These are phyloP conservation scores for Batkoa obscura DNA, from an alignment of 371 early-diverging fungal genomes.

Conservation along the genomic window DNA sequence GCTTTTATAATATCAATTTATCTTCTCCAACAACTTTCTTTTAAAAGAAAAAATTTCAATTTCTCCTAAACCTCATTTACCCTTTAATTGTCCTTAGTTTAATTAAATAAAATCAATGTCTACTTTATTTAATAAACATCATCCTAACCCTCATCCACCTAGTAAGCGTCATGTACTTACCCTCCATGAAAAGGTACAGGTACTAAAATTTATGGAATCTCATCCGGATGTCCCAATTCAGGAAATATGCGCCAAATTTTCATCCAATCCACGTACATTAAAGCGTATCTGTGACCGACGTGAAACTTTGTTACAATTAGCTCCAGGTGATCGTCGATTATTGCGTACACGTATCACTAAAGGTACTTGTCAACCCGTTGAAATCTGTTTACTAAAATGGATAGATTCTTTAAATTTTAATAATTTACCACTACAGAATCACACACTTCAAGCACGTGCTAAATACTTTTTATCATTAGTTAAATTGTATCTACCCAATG, in stretches of 20 bases:
- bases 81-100: too few relatives aligned
- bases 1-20: too few relatives aligned
- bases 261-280: neutral
- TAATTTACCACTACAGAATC: neutral
- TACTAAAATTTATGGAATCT: neutral
- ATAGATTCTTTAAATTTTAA: neutral
- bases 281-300: neutral
- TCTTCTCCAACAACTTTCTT: too few relatives aligned
- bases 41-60: too few relatives aligned
- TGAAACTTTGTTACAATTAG: neutral
- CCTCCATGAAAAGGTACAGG: neutral
- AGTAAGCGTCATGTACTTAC: neutral
- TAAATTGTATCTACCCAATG: neutral
- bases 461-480: slow-evolving; percentile 4
- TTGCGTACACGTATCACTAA: neutral
- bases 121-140: too few relatives aligned
- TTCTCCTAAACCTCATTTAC: too few relatives aligned
- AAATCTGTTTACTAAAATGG: neutral
- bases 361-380: neutral
- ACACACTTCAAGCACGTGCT: neutral
- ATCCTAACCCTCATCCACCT: too few relatives aligned
- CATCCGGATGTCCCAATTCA: neutral
- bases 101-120: too few relatives aligned
- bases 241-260: neutral
- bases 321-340: neutral